Evolutionary conservation across 1,284 basidiomycete genomes (phyloP), one percentile per base, ranked within the genome.

Genomic region (Ganoderma multipileum): DNA sequence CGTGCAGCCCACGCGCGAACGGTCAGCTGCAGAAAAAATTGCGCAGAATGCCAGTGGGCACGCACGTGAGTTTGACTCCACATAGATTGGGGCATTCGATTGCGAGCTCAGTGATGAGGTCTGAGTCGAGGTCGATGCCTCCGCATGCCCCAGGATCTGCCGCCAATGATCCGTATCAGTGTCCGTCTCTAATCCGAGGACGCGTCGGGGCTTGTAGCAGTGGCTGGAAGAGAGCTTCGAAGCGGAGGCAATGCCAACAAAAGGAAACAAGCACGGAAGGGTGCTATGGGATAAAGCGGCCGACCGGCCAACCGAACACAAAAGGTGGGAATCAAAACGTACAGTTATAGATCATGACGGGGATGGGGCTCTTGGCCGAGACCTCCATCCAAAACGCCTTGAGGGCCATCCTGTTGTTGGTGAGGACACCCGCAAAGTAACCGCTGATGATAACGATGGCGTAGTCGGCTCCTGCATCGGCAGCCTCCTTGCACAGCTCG

Each of bases 41-140:
- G 42, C 39, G 16, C 50, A 38, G n/a, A 20, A 36, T 7, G n/a
- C 47, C 7, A 23, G 12, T 44, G 9, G 20, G 28, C 18, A 86
- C 91, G 57, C 79, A 93, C 89, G 95, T 96, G 73, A 96, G 86
- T 81, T 97, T 97, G 69, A 96, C 91, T 39, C 95, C 95, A 76
- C 87, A 91, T 47, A 91, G 81, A 76, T 94, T 94, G 44, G 92
- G 86, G 75, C 87, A 89, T 70, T 90, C 88, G 30, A 79, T 79
- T 2, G 94, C 94, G 63, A 97, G 87, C 73, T 95, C 91, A 23
- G 87, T 87, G 75, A 97, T 91, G 55, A 95, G 81, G 79, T 96
- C 94, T 14, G 94, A 95, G 81, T 96, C 93, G 71, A 97, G 80
- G 81, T 97, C 93, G 74, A 96, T 91, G 14, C 95, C 92, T 26